phyloP scores from a whole-genome alignment of 2,329 filamentous ascomycete species.

The Diaporthe sp. region DNA sequence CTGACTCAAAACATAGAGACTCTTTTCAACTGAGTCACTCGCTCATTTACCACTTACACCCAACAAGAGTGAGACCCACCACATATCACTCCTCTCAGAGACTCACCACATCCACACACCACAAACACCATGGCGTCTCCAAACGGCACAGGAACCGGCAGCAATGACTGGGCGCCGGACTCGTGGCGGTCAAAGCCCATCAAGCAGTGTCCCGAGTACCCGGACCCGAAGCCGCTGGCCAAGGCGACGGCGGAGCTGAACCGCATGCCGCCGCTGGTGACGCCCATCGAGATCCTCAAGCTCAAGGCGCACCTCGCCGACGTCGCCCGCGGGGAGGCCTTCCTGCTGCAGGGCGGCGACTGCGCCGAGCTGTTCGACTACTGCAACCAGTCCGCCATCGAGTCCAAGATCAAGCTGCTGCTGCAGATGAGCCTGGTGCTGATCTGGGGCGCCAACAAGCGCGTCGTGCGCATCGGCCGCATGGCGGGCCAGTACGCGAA shows the following conservation, averaged over 20 bases:
- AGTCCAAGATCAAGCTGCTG: slow-evolving; percentile 96
- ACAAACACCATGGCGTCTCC: slow-evolving; percentile 26
- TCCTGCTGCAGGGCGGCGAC: slow-evolving; percentile 95
- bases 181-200: slow-evolving; percentile 86
- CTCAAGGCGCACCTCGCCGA: slow-evolving; percentile 85
- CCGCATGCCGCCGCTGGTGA: slow-evolving; percentile 82
- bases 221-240: slow-evolving; percentile 71
- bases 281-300: slow-evolving; percentile 83
- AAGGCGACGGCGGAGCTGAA: slow-evolving; percentile 75
- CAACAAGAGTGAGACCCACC: background rate
- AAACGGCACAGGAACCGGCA: slow-evolving; percentile 32
- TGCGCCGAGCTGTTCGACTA: slow-evolving; percentile 98
- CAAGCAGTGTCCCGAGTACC: slow-evolving; percentile 81
- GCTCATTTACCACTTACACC: slow-evolving; percentile 9
- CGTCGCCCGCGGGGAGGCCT: slow-evolving; percentile 91
- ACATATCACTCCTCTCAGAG: slow-evolving; percentile 15
- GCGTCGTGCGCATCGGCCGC: slow-evolving; percentile 92
- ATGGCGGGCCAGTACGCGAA: slow-evolving; percentile 99
- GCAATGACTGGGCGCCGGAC: slow-evolving; percentile 67
- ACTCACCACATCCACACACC: background rate
- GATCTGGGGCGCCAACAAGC: slow-evolving; percentile 86
- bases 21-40: slow-evolving; percentile 27
- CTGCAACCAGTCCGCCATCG: slow-evolving; percentile 89
- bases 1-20: slow-evolving; percentile 22
- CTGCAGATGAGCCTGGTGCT: slow-evolving; percentile 97